Evolutionary conservation across 2,329 filamentous ascomycete genomes (phyloP).

Genomic region (Cryphonectria naterciae): DNA sequence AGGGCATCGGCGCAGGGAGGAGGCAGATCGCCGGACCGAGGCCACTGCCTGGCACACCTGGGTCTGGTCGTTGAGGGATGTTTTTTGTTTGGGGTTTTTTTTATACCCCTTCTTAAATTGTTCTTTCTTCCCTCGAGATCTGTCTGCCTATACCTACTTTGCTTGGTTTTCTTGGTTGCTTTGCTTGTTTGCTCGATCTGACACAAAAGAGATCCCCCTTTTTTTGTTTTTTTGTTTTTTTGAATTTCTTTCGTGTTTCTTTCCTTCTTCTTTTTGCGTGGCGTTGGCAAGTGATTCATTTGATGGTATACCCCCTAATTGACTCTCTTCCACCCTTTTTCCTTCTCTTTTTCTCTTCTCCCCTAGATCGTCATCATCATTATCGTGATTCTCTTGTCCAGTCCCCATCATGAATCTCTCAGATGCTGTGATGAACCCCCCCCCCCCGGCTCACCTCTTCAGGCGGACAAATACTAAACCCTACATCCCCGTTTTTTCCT

Average conservation of each 20-base stretch:
- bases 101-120: too few species aligned
- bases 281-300: constrained; percentile 10
- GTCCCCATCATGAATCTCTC: not conserved
- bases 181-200: constrained; percentile 3
- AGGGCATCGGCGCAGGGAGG: constrained; percentile 70
- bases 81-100: not conserved
- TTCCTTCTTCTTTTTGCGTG: not conserved
- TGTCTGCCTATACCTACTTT: not conserved
- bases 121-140: not conserved
- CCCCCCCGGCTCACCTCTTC: too few species aligned
- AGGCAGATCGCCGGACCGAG: constrained; percentile 81
- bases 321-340: not conserved
- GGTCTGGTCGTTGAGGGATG: not conserved
- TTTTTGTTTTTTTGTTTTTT: not conserved
- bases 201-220: constrained; percentile 8
- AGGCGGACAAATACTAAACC: too few species aligned
- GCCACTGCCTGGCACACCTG: constrained; percentile 56
- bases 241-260: not conserved
- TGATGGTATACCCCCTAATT: constrained; percentile 15
- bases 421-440: too few species aligned
- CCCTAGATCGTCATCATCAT: too few species aligned
- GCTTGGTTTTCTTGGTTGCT: not conserved
- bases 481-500: not conserved
- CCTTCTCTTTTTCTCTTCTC: too few species aligned
- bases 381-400: not conserved